Base-by-base conservation (phyloP, 2,329 filamentous ascomycete genomes). In the Stachybotrys chlorohalonatus region DNA sequence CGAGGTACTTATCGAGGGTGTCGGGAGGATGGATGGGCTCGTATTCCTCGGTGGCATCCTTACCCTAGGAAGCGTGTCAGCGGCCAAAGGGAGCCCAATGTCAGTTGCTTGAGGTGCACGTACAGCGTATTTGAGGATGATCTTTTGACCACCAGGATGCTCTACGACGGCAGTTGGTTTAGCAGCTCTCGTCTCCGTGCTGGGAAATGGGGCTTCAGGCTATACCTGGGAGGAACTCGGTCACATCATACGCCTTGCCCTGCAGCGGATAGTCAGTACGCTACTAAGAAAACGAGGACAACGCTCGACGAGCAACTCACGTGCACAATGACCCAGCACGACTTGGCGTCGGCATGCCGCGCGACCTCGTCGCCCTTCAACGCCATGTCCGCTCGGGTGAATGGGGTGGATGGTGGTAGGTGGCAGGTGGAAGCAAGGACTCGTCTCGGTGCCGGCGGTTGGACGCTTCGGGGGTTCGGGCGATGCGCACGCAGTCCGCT, bases 51-150 rank as follows among this genome's bases (percentile, higher is more conserved):
- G 91, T 95, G 46, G 91, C 91, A 77, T 96, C 92, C 78, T 93
- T 95, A 64, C 92, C 91, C 77, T 80, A 57, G 13, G 36, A 42
- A 42, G 9, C 36, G 13, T 42, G n/a, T 45, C 17, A 8, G 48
- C 24, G 49, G 13, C 9, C 2, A 13, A 5, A 9, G 36, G 9
- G 8, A 42, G 36, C 36, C 36, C 36, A 42, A 13, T 9, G 9
- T 9, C 36, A 9, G 36, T 50, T 11, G 45, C 7, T 39, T 17
- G 16, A n/a, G 32, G 11, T 7, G 47, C 8, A 59, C 78, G 58
- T 67, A 82, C 81, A 32, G 92, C 92, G 73, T 96, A 96, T 75
- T 96, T 96, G 60, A 99, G 81, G 65, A 99, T 97, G 69, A 97
- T 95, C 68, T 93, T 94, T 61, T 85, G 80, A 45, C 90, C 92